Percentiles rank a stretch among this genome's conserved stretches.
Conservation (phyloP, 73 alveolate genomes). For the Tetrahymena borealis region DNA sequence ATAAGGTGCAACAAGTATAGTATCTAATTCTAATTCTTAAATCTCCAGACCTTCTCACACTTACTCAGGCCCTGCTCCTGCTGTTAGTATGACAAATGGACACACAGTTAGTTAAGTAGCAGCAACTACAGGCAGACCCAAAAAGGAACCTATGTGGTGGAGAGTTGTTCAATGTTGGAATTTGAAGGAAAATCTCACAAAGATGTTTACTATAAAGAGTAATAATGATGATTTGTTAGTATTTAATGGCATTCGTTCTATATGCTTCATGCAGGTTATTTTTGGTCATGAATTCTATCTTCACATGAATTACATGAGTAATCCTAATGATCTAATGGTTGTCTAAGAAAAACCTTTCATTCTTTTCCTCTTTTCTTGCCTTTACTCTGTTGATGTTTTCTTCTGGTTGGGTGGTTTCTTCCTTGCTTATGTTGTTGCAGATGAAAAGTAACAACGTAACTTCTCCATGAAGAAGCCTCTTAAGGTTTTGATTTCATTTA, state of each 20-base stretch:
- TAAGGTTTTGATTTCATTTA: neutral
- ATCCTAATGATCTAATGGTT: neutral
- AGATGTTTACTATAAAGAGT: conserved; percentile 1
- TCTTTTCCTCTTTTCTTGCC: neutral
- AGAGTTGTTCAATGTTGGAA: neutral
- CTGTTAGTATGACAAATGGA: neutral
- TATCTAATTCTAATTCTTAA: neutral
- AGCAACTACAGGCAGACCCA: neutral
- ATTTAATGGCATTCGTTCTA: conserved; percentile 23
- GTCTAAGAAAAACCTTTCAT: neutral
- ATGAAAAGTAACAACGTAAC: neutral
- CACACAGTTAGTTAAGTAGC: neutral
- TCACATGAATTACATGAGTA: neutral
- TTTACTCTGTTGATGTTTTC: conserved; percentile 34
- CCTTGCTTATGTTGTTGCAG: neutral
- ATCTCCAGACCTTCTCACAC: neutral
- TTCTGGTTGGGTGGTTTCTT: conserved; percentile 43
- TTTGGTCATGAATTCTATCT: conserved; percentile 26
- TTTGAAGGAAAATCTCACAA: neutral
- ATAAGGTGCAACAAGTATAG: neutral
- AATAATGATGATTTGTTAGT: conserved; percentile 9
- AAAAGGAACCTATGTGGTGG: neutral
- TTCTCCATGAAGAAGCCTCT: neutral
- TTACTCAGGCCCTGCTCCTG: neutral
- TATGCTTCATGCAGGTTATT: conserved; percentile 15